Base-by-base conservation (phyloP, 306 rosid species). In the Sicyos baderoa region DNA sequence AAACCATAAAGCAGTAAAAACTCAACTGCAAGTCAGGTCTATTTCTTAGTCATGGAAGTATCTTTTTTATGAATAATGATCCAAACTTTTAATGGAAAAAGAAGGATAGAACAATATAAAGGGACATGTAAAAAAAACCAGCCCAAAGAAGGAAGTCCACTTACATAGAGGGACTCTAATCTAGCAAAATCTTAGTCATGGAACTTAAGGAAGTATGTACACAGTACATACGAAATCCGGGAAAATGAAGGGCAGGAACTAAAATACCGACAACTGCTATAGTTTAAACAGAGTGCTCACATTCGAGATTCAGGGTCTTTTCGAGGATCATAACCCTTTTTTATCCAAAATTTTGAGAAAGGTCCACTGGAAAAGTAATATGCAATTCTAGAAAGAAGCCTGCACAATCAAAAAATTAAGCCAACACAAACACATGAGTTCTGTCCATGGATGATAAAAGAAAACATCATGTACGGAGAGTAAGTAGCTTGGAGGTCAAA, bases 361-460 rank as follows among this genome's bases (percentile, higher is more conserved):
- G 98, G 98, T 73, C 98, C 97, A 59, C 94, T 82, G 1, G 98
- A 88, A 77, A 89, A 93, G 86, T 89, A 93, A 81, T 89, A 93
- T 73, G 98, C 88, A 71, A 88, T 83, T 82, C 97, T 86, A 61
- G 86, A 93, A 44, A 93, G 97, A 86, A 85, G 87, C 89, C 98
- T 93, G 85, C 83, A 82, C 68, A 50, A 45, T 50, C 57, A 76
- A 67, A 69, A 76, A 63, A 25, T 54, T 64, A 79, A 45, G 62
- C 52, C 54, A 76, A 80, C 49, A 70, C 44, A 16, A 71, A 58
- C 47, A 71, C 53, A 9, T 40, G 59, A 55, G 54, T 56, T 23
- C 55, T 42, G 44, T 42, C 73, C 45, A 25, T 6, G 48, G 17
- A 51, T 5, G 53, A 45, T 60, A 17, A 54, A 44, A 18, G 54